Conservation (phyloP, 208 protist genomes). For the Trypanosoma congolense region DNA sequence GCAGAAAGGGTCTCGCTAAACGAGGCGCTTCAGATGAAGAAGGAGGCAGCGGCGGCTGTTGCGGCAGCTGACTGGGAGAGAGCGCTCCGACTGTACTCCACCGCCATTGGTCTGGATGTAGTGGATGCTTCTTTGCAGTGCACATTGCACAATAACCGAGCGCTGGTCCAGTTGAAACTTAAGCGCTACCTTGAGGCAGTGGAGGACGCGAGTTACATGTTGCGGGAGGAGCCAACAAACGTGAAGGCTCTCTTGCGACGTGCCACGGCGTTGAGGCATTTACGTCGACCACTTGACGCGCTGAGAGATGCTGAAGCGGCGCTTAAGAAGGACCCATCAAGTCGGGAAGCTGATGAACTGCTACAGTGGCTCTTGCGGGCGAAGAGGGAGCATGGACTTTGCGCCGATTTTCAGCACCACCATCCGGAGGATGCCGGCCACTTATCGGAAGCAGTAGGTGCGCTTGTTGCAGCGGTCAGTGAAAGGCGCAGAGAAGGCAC, state of each 20-base stretch:
- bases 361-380: slow-evolving; percentile 17
- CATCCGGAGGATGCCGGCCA: slow-evolving; percentile 11
- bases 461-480: neutral
- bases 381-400: slow-evolving; percentile 23
- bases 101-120: slow-evolving; percentile 24
- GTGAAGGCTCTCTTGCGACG: slow-evolving; percentile 42
- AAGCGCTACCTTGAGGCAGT: slow-evolving; percentile 18
- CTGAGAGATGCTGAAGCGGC: slow-evolving; percentile 25
- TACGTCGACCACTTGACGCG: slow-evolving; percentile 35
- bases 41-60: slow-evolving; percentile 25
- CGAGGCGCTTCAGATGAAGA: slow-evolving; percentile 29
- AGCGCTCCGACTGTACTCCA: slow-evolving; percentile 28
- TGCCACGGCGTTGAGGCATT: slow-evolving; percentile 23
- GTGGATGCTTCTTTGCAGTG: slow-evolving; percentile 21
- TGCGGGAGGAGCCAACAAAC: slow-evolving; percentile 26
- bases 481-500: neutral
- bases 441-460: neutral
- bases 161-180: slow-evolving; percentile 25
- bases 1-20: slow-evolving; percentile 28
- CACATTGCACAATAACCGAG: slow-evolving; percentile 41
- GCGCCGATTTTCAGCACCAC: slow-evolving; percentile 18
- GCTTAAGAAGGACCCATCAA: slow-evolving; percentile 22
- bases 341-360: slow-evolving; percentile 22
- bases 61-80: slow-evolving; percentile 19
- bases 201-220: slow-evolving; percentile 30